Percentiles rank a stretch among this genome's conserved stretches.
Evolutionary conservation across 306 rosid species (phyloP).

Genomic region (Oemleria cerasiformis): DNA sequence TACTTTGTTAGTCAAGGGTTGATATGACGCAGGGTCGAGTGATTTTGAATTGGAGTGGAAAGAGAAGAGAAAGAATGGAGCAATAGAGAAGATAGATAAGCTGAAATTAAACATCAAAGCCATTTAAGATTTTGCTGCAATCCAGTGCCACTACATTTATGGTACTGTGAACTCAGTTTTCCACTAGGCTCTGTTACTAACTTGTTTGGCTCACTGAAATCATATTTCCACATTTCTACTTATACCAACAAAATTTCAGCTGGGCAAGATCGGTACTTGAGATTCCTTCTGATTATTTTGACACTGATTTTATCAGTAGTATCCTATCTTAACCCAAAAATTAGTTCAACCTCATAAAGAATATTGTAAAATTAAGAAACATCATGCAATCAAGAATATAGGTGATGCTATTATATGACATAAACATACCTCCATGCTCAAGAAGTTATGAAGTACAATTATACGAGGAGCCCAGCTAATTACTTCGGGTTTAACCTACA

Average conservation of each 20-base stretch:
- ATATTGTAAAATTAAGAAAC: constrained; percentile 4
- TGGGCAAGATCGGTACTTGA: not conserved
- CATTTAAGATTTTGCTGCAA: not conserved
- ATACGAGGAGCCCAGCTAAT: constrained; percentile 95
- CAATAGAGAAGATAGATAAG: not conserved
- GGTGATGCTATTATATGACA: constrained; percentile 2
- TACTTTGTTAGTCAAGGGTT: not conserved
- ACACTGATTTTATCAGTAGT: not conserved
- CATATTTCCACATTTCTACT: not conserved
- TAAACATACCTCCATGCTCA: constrained; percentile 70
- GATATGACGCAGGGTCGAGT: not conserved
- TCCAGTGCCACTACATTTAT: not conserved
- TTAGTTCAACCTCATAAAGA: not conserved
- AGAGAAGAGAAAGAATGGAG: not conserved
- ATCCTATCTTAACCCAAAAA: not conserved
- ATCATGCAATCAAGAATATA: constrained; percentile 16
- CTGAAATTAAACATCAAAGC: not conserved
- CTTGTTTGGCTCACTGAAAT: not conserved
- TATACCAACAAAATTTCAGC: not conserved
- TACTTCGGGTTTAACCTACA: constrained; percentile 85
- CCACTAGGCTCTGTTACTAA: not conserved
- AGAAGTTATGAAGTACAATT: constrained; percentile 76
- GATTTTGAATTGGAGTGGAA: not conserved
- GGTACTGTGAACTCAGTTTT: not conserved
- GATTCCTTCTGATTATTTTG: not conserved